A percentile compares a stretch with the other conserved stretches of the same genome.
Conservation (phyloP, 1,139 yeast species). For the Yamadazyma triangularis region DNA sequence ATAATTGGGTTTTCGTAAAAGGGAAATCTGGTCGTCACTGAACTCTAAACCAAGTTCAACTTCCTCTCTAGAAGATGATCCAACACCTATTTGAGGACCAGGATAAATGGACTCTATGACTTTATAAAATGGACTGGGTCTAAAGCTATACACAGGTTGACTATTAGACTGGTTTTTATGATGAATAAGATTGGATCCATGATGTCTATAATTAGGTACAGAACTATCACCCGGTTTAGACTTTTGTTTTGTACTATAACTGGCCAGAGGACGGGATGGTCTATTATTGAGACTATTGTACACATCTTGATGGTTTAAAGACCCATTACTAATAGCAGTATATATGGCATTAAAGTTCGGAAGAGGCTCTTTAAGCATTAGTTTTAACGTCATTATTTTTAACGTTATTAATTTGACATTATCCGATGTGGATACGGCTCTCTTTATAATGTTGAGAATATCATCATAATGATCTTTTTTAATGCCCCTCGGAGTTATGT, state of each 20-base stretch:
- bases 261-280: neutral
- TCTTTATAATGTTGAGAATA: neutral
- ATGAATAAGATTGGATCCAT: conserved; percentile 4
- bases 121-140: conserved; percentile 49
- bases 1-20: conserved; percentile 1
- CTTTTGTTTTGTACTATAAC: neutral
- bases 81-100: conserved; percentile 28
- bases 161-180: conserved; percentile 1
- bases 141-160: conserved; percentile 31
- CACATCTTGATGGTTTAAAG: neutral
- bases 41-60: conserved; percentile 17
- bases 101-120: conserved; percentile 41
- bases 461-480: neutral
- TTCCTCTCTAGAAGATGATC: conserved; percentile 26
- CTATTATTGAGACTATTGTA: too few relatives aligned
- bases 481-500: neutral
- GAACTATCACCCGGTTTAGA: conserved; percentile 1
- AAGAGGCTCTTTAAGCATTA: neutral
- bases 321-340: neutral
- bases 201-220: conserved; percentile 4
- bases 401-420: neutral
- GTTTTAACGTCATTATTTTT: too few relatives aligned
- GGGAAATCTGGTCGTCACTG: neutral
- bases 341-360: neutral
- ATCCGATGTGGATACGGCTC: neutral